Conservation (phyloP, 2,329 filamentous ascomycete genomes). For the Penicillium fuscoglaucum region DNA sequence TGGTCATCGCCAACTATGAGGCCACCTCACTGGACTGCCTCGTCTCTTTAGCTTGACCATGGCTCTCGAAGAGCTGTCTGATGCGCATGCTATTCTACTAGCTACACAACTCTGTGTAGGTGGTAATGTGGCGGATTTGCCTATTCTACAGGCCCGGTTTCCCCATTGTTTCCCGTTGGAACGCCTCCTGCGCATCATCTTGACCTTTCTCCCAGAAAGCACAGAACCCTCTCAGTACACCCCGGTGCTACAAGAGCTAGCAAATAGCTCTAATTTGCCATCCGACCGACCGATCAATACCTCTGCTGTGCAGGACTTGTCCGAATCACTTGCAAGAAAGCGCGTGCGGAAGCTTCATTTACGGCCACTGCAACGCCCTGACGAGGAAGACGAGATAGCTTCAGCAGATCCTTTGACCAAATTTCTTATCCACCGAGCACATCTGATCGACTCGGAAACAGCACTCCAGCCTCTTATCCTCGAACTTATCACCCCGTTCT, state of each 20-base stretch:
- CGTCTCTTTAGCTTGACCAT: conserved; percentile 28
- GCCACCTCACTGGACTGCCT: conserved; percentile 30
- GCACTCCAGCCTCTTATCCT: conserved; percentile 58
- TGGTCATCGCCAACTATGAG: conserved; percentile 25
- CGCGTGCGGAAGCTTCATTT: conserved; percentile 54
- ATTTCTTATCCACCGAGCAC: conserved; percentile 62
- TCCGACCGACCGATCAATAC: conserved; percentile 45
- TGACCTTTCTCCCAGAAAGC: conserved; percentile 63
- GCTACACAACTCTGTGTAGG: conserved; percentile 58
- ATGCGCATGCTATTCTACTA: conserved; percentile 59
- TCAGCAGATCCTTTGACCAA: conserved; percentile 52
- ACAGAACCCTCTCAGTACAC: conserved; percentile 53
- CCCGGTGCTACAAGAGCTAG: conserved; percentile 51
- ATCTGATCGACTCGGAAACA: conserved; percentile 60
- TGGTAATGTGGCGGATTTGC: conserved; percentile 55
- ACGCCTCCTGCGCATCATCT: conserved; percentile 58
- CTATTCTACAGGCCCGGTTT: conserved; percentile 52
- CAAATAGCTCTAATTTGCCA: conserved; percentile 33
- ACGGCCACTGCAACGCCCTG: conserved; percentile 49
- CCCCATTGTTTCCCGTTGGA: conserved; percentile 52
- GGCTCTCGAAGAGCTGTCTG: conserved; percentile 47
- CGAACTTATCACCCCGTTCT: conserved; percentile 58
- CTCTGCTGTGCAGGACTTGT: conserved; percentile 50
- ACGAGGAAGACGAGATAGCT: conserved; percentile 46
- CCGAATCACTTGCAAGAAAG: conserved; percentile 53